Evolutionary conservation across 2,329 filamentous ascomycete genomes (phyloP).

Genomic region (Chaetomiaceae sp.): DNA sequence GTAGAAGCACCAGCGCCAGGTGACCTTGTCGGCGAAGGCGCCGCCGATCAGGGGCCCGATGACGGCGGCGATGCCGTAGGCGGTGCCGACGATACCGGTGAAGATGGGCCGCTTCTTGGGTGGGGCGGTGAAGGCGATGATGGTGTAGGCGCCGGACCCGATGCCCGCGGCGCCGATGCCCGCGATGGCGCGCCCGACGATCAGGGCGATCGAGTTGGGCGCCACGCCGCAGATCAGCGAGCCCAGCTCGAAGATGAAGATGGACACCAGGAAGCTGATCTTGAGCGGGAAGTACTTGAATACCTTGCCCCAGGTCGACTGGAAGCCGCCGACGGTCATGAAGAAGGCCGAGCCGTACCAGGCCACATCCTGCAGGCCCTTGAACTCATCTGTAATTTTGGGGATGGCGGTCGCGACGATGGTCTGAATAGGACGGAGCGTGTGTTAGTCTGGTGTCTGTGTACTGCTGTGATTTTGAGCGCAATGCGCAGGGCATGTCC

Average conservation of each 20-base stretch:
- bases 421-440: slow-evolving; percentile 8
- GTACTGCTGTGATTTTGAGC: too few species aligned
- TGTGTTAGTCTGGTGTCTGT: background rate
- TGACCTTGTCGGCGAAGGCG: slow-evolving; percentile 18
- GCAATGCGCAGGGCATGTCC: too few species aligned
- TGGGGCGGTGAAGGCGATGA: slow-evolving; percentile 13
- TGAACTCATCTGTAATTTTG: slow-evolving; percentile 21
- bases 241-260: slow-evolving; percentile 18
- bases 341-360: slow-evolving; percentile 24
- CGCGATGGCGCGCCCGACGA: slow-evolving; percentile 17
- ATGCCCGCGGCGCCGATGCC: slow-evolving; percentile 18
- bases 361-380: slow-evolving; percentile 17
- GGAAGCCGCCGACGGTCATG: slow-evolving; percentile 20
- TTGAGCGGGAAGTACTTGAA: slow-evolving; percentile 20
- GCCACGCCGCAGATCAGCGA: slow-evolving; percentile 18
- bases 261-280: slow-evolving; percentile 14
- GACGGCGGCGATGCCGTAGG: slow-evolving; percentile 18
- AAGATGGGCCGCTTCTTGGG: slow-evolving; percentile 17
- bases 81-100: slow-evolving; percentile 16
- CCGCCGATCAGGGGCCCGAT: slow-evolving; percentile 21
- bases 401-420: slow-evolving; percentile 23
- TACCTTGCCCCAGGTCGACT: slow-evolving; percentile 18
- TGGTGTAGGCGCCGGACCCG: slow-evolving; percentile 16
- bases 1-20: slow-evolving; percentile 24
- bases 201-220: slow-evolving; percentile 16